phyloP scores from a whole-genome alignment of 2,329 filamentous ascomycete genomes.

The Akanthomyces lecanii region DNA sequence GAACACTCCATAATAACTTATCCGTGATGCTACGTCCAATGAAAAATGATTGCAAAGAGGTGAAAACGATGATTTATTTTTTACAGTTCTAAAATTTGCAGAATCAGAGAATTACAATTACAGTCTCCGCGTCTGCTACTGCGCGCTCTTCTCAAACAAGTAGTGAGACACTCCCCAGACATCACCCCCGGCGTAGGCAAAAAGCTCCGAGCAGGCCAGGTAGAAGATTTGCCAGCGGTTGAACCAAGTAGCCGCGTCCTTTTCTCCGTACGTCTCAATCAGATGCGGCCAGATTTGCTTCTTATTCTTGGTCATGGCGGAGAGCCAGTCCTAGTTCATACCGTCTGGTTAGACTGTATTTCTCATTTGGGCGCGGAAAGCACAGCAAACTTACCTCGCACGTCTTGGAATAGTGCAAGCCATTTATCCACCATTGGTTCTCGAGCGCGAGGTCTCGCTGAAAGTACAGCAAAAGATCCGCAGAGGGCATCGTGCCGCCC shows the following conservation, averaged over 20 bases:
- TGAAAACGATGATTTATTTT: neutral
- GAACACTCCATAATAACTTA: too few species aligned
- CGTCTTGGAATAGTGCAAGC: constrained; percentile 63
- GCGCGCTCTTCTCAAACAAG: constrained; percentile 55
- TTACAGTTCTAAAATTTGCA: neutral
- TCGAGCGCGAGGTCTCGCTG: constrained; percentile 57
- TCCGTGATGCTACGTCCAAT: too few species aligned
- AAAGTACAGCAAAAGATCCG: constrained; percentile 64
- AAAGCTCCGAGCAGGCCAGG: constrained; percentile 66
- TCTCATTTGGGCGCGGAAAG: neutral
- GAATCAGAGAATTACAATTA: neutral
- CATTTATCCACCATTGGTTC: constrained; percentile 68
- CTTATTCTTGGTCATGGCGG: constrained; percentile 55
- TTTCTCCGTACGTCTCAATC: constrained; percentile 60
- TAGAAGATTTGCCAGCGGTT: constrained; percentile 70
- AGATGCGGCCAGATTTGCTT: constrained; percentile 60
- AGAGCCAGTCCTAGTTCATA: constrained; percentile 52
- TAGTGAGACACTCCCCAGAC: constrained; percentile 66
- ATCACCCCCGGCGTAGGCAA: constrained; percentile 61
- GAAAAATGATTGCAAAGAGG: too few species aligned
- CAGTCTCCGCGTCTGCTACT: neutral
- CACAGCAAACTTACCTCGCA: constrained; percentile 51
- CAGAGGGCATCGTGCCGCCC: constrained; percentile 66
- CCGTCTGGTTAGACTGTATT: neutral
- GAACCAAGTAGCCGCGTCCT: constrained; percentile 58